Evolutionary conservation across 192 early-diverging fungal genomes (phyloP), one percentile per base, ranked within the genome.

Genomic region (Entomortierella lignicola): DNA sequence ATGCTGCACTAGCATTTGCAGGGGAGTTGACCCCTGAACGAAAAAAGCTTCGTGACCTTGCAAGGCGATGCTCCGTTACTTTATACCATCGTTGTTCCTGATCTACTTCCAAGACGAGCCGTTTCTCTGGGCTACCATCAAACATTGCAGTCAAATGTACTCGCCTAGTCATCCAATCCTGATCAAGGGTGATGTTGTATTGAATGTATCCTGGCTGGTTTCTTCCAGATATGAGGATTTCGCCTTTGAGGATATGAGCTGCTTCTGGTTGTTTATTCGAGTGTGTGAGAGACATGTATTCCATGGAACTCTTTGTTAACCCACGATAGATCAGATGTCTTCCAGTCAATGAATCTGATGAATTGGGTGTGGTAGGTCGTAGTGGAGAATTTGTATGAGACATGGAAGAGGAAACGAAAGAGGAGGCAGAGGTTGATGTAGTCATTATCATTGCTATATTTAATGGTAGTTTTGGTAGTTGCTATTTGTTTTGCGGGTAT

Each of bases 1-100:
- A 37, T 8, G 53, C 51, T 13, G 60, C n/a, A 25, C 1, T 62
- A 12, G 50, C 21, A 10, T 2, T 37, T 17, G 68, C 59, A 17
- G 71, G 31, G 4, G 63, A 60, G 52, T 66, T 52, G 18, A 77
- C 27, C 4, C 72, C 72, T 41, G 65, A 67, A 0, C 72, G 72
- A 26, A 67, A 77, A 44, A 77, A 77, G 53, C 72, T 77, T 23
- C 72, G 57, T 20, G 72, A 67, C 44, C 72, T 54, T 15, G 43
- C 53, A 4, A 77, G 64, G 32, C 72, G 72, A 30, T 62, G 60
- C 47, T 77, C 72, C 18, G 60, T 67, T n/a, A 77, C 72, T 43
- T 63, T 67, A 44, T 68, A 77, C 72, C 72, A 77, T 21, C 72
- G 58, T 56, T 62, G 72, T 26, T 68, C 66, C n/a, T 68, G 72